Evolutionary conservation across 2,329 filamentous ascomycete genomes (phyloP).

Genomic region (Cytospora mali): DNA sequence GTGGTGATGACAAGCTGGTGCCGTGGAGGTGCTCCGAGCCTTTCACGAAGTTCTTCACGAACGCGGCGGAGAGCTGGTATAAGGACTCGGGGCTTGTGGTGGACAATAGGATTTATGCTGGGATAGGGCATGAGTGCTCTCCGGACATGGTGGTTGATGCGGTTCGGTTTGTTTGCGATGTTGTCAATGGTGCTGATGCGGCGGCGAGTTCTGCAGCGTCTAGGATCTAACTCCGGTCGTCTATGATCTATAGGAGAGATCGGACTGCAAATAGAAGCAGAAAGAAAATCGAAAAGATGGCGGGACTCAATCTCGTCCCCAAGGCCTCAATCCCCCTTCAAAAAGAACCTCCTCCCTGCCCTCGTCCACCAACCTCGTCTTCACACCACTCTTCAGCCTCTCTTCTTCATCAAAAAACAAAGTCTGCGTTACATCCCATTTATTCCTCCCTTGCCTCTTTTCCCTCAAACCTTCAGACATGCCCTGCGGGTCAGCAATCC

Average conservation of each 20-base stretch:
- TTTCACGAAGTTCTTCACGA: slow-evolving; percentile 65
- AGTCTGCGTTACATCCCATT: slow-evolving; percentile 48
- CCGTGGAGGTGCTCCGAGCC: slow-evolving; percentile 64
- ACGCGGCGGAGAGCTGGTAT: slow-evolving; percentile 55
- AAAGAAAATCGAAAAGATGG: no score
- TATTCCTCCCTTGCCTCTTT: slow-evolving; percentile 55
- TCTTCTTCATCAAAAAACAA: slow-evolving; percentile 46
- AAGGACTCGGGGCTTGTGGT: slow-evolving; percentile 58
- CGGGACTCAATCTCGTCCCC: slow-evolving; percentile 20
- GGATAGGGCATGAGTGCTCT: slow-evolving; percentile 70
- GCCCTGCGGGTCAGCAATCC: slow-evolving; percentile 57
- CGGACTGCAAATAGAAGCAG: no score
- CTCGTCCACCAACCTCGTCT: slow-evolving; percentile 37
- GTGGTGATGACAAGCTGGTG: slow-evolving; percentile 71
- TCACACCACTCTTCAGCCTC: slow-evolving; percentile 42
- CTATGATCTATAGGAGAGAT: no score
- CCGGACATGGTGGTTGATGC: slow-evolving; percentile 68
- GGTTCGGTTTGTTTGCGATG: slow-evolving; percentile 61
- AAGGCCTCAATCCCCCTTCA: slow-evolving; percentile 43
- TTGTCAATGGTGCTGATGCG: slow-evolving; percentile 40
- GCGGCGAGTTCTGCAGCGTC: slow-evolving; percentile 33
- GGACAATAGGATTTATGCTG: slow-evolving; percentile 68
- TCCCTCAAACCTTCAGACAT: slow-evolving; percentile 45
- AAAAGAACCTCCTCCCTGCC: slow-evolving; percentile 44
- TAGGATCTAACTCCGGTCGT: background rate